Evolutionary conservation across 768 basidiomycete genomes (phyloP), one percentile per base, ranked within the genome.

Genomic region (Phanerochaete carnosa): DNA sequence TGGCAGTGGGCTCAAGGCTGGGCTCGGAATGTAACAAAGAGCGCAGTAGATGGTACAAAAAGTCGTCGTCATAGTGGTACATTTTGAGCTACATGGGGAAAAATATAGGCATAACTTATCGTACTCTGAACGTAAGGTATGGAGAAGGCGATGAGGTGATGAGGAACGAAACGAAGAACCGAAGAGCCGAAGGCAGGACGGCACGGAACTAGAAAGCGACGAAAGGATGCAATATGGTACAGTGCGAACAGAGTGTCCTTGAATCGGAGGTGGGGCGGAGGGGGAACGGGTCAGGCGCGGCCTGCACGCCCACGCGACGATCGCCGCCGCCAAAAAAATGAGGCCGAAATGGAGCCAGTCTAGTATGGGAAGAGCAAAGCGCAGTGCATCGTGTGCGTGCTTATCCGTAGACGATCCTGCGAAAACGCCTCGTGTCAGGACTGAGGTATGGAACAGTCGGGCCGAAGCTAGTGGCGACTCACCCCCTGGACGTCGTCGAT

Each of bases 401-500:
- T 72, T 59, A 72, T 60, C 70, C 70, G 67, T 72, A 72, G 61
- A 72, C 62, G 54, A 70, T 68, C 39, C 69, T 70, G 49, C n/a
- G 16, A 46, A 37, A 43, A n/a, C 32, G 12, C 28, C n/a, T 28
- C 16, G 19, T 35, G 45, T 62, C 55, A 65, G 52, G 43, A 26
- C n/a, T 6, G 19, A n/a, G 52, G 52, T 55, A 29, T 46, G 55
- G 29, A 26, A 23, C 60, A 3, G 43, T n/a, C 5, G 35, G 45
- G 33, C 15, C 28, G 30, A 19, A 45, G 16, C 22, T 55, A 43
- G 13, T n/a, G 43, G 49, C 9, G 15, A 77, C 89, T 80, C 73
- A 91, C 89, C 90, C 89, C 75, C 85, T 74, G 6, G 85, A 59
- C 11, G 89, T 88, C 22, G 89, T 89, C 43, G 89, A 90, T 77